Base-by-base conservation (phyloP, 1,139 yeast species). In the Hyphopichia khmerensis region DNA sequence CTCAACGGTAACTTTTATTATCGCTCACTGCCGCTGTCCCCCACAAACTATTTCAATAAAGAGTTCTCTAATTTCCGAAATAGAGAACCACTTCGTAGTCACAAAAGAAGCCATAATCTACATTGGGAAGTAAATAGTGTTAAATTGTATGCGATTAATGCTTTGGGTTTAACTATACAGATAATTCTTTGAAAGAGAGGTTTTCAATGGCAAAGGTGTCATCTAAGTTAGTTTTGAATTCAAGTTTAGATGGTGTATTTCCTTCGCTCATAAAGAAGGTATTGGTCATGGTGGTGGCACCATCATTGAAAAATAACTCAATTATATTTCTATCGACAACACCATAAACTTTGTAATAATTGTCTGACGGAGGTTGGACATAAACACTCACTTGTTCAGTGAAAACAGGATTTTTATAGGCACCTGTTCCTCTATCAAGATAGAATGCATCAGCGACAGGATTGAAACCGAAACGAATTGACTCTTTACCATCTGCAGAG, bases 231-330 rank as follows among this genome's bases (percentile, higher is more conserved):
- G 38, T 16, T 13, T 14, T 33, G 13, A 43, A 13, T 35, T 43
- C 36, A n/a, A 41, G 29, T 27, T 29, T 38, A 10, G 37, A 38
- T 3, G 46, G 46, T 31, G 26, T 30, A 8, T 41, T 43, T 4
- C 40, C 44, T 40, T 44, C 43, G 29, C 41, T 36, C 47, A 44
- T 44, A 16, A 44, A 44, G 17, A 44, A 44, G 2, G 47, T 44
- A 18, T 44, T 44, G 5, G 47, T 44, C 47, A 44, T 44, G 5
- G 55, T 48, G n/a, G 35, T 33, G 5, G 31, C 30, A 29, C 64
- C 62, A 36, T 60, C 53, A 42, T 60, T 57, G 49, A 60, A 53
- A 47, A 48, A 60, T n/a, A 62, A 35, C 43, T 62, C 67, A 17
- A 55, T 23, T 34, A 60, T 48, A 39, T 57, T 56, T 37, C 51